Evolutionary conservation across 2,329 filamentous ascomycete species (phyloP).

Genomic region (Venturia effusa): DNA sequence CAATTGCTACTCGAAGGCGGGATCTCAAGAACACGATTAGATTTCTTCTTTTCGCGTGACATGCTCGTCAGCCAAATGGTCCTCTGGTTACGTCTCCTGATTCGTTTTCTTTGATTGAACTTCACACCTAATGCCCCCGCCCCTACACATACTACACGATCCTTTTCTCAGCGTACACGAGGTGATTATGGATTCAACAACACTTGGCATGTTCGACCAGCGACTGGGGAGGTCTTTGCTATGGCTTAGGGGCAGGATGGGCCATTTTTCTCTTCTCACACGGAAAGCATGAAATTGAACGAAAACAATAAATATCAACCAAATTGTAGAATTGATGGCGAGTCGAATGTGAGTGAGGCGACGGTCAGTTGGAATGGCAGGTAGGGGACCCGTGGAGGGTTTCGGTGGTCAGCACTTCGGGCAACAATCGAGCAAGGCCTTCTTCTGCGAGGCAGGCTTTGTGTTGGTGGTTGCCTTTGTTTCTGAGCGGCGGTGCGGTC

Average conservation of each 20-base stretch:
- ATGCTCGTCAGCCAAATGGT: not conserved
- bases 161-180: not conserved
- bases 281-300: not conserved
- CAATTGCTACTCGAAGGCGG: not conserved
- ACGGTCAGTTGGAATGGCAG: not conserved
- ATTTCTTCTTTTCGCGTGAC: not conserved
- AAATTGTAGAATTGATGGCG: not conserved
- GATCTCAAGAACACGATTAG: conserved; percentile 1
- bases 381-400: not conserved
- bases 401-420: not conserved
- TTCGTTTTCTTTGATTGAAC: not conserved
- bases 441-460: not conserved
- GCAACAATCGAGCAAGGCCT: not conserved
- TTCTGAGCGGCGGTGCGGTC: not conserved
- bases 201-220: conserved; percentile 10
- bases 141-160: not conserved
- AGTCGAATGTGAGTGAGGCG: not conserved
- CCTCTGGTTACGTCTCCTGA: not conserved
- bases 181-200: not conserved
- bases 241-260: not conserved
- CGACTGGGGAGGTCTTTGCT: conserved; percentile 8
- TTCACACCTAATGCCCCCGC: not conserved
- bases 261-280: not conserved
- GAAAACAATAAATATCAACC: not conserved
- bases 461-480: not conserved